These are phyloP conservation scores for Claviceps arundinis DNA, from an alignment of 2,329 filamentous ascomycete genomes.

Conservation along the genomic window DNA sequence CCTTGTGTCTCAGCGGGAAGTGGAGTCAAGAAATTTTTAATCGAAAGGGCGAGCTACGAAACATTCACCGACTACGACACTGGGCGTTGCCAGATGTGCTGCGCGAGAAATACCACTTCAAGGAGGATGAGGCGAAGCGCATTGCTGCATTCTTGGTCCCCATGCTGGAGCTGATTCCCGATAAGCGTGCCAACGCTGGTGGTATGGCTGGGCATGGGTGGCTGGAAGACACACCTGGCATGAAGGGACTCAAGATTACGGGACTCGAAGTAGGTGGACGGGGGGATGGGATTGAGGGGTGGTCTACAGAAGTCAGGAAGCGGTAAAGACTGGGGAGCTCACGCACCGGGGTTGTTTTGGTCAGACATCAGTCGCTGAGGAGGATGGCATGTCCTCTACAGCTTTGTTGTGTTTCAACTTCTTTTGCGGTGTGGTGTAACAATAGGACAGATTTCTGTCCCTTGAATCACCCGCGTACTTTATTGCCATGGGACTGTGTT, in stretches of 20 bases:
- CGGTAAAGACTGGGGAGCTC: constrained; percentile 33
- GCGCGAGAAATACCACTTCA: constrained; percentile 93
- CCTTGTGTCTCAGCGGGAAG: constrained; percentile 81
- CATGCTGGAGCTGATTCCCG: constrained; percentile 81
- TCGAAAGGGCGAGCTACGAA: constrained; percentile 88
- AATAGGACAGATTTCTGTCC: background rate
- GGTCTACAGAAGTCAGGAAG: constrained; percentile 80
- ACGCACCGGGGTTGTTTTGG: constrained; percentile 1
- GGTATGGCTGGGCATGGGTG: constrained; percentile 84
- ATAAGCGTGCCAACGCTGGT: constrained; percentile 84
- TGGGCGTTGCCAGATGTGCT: constrained; percentile 92
- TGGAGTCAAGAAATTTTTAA: constrained; percentile 99
- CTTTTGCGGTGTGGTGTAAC: background rate
- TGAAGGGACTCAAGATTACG: constrained; percentile 66
- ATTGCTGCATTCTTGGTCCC: constrained; percentile 74
- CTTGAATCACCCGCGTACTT: background rate
- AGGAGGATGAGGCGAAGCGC: constrained; percentile 62
- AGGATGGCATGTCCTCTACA: background rate
- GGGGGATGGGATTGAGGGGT: constrained; percentile 88
- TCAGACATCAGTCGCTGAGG: background rate
- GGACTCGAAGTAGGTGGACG: constrained; percentile 64
- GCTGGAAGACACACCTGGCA: constrained; percentile 74
- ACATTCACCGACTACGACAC: constrained; percentile 90
- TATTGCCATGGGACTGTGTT: background rate
- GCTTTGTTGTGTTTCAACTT: background rate